Conservation (phyloP, 2,329 filamentous ascomycete species). For the Xylariaceae sp. region DNA sequence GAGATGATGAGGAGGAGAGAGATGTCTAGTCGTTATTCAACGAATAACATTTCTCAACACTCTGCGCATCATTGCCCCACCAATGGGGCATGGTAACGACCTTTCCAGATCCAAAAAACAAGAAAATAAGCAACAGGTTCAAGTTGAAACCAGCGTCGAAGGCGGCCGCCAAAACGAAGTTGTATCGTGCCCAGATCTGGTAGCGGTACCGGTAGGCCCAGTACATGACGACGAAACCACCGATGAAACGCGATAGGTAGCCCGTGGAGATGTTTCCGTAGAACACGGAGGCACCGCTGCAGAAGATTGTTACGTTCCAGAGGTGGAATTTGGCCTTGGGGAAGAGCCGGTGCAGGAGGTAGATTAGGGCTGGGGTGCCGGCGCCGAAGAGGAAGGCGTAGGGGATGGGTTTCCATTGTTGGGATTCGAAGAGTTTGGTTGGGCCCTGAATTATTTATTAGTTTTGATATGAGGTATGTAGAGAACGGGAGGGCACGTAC, state of each 20-base stretch:
- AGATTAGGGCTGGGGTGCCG: slow-evolving; percentile 42
- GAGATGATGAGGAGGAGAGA: too few species aligned
- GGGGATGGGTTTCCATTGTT: slow-evolving; percentile 44
- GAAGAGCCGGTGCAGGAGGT: slow-evolving; percentile 47
- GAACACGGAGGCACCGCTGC: slow-evolving; percentile 49
- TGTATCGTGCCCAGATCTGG: slow-evolving; percentile 54
- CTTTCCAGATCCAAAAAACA: slow-evolving; percentile 53
- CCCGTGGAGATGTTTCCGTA: slow-evolving; percentile 59
- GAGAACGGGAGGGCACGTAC: too few species aligned
- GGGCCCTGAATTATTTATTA: slow-evolving; percentile 32
- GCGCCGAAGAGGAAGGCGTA: slow-evolving; percentile 51
- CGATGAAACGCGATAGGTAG: slow-evolving; percentile 51
- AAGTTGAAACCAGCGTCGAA: slow-evolving; percentile 60
- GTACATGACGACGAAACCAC: slow-evolving; percentile 57
- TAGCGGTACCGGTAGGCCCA: slow-evolving; percentile 52
- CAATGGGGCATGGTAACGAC: slow-evolving; percentile 56
- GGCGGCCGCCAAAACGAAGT: slow-evolving; percentile 56
- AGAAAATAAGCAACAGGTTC: slow-evolving; percentile 56
- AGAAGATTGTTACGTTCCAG: slow-evolving; percentile 60
- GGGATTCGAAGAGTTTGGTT: slow-evolving; percentile 42
- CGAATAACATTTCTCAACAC: slow-evolving; percentile 55
- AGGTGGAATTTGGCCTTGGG: slow-evolving; percentile 50
- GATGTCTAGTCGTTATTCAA: slow-evolving; percentile 21
- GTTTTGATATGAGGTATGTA: too few species aligned
- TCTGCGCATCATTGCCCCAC: slow-evolving; percentile 56